Conservation (phyloP, 305 asterid species). For the Coffea humblotiana region DNA sequence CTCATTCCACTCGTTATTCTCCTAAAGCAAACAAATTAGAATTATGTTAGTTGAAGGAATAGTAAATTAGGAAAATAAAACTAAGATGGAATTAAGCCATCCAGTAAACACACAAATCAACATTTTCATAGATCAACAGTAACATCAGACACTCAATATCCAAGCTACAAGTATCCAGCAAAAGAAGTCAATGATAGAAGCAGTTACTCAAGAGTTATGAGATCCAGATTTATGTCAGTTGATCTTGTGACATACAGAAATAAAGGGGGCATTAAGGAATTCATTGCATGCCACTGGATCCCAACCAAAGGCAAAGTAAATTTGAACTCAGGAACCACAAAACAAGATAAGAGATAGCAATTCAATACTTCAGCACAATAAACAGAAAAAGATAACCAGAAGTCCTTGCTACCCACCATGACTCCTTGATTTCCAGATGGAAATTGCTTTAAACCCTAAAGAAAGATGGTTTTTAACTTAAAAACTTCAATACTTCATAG, state of each 20-base stretch:
- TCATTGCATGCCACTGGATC: neutral
- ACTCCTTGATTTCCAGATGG: neutral
- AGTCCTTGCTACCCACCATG: neutral
- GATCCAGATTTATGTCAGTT: neutral
- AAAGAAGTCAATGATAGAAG: neutral
- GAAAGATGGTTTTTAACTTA: neutral
- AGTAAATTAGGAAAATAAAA: neutral
- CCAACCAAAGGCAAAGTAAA: neutral
- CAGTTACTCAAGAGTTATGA: neutral
- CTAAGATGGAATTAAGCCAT: neutral
- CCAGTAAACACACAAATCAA: neutral
- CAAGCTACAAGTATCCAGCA: neutral
- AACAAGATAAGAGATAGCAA: neutral
- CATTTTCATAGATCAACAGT: neutral
- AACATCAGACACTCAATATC: neutral
- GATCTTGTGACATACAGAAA: neutral
- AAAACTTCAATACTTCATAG: neutral
- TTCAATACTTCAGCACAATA: neutral
- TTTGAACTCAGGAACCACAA: neutral
- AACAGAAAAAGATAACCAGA: neutral
- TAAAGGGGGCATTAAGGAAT: neutral
- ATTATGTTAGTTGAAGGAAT: neutral
- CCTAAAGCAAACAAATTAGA: conserved; percentile 43
- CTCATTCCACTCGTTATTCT: conserved; percentile 72
- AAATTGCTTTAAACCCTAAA: neutral